Evolutionary conservation across 139 green algal species (phyloP), one percentile per base, ranked within the genome.

Genomic region (Coelastrella sp.): DNA sequence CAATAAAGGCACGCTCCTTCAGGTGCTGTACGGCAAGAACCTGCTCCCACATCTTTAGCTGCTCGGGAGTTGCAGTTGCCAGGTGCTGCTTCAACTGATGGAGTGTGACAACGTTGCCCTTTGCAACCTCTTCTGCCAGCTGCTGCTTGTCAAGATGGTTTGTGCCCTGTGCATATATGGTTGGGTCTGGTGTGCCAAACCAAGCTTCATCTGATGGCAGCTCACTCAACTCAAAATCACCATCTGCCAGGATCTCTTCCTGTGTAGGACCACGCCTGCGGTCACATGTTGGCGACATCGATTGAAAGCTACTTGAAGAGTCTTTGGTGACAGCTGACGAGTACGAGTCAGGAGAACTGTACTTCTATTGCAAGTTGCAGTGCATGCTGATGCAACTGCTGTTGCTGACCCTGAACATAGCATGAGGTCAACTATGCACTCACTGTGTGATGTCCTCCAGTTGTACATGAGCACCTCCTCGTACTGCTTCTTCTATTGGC

Each of bases 141-240:
- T 86, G 80, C 50, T 57, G 30, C 80, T 80, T 86, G 48, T 37
- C 43, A 5, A 86, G 66, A 67, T 72, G 19, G 45, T 80, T 80
- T 32, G 80, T 86, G 80, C 80, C 80, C 4, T 41, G 30, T 23
- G 34, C 48, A 30, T 86, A 86, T 8, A 80, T 34, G 3, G 35
- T 11, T 6, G 80, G 67, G 67, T 86, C 80, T 27, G 80, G 80
- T 13, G n/a, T 69, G 80, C 80, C 80, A 60, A 59, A 86, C 80
- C 80, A 86, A 9, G 51, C 50, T 67, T 86, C 80, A 30, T 86
- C 80, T 50, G 67, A 81, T 6, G 80, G 80, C 67, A 80, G 25
- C 25, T 71, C 50, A 37, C 53, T 11, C 34, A 82, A 6, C 32
- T 82, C 34, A 38, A 71, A 71, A 8, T 27, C 19, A n/a, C 75